Percentiles rank a stretch among this genome's conserved stretches.
Conservation (phyloP, 164 flowering plant species). For the Piper longum region DNA sequence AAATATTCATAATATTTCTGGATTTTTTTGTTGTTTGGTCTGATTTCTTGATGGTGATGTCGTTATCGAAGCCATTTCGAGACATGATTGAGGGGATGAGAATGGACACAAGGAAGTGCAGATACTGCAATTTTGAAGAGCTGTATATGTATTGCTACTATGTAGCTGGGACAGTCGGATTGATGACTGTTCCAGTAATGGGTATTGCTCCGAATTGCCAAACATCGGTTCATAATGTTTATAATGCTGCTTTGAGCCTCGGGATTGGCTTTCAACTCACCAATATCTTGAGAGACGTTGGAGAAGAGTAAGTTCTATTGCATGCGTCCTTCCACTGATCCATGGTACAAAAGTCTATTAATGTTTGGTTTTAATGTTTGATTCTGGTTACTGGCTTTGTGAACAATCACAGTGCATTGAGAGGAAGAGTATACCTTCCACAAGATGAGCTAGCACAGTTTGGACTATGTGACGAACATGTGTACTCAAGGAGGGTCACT, state of each 20-base stretch:
- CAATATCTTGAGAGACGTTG: slow-evolving; percentile 32
- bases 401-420: slow-evolving; percentile 28
- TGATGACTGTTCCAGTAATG: slow-evolving; percentile 76
- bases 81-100: slow-evolving; percentile 86
- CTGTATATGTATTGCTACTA: slow-evolving; percentile 71
- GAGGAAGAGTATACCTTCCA: slow-evolving; percentile 79
- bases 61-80: slow-evolving; percentile 37
- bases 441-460: slow-evolving; percentile 68
- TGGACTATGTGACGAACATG: slow-evolving; percentile 52
- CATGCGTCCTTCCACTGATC: not conserved
- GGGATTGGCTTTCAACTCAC: slow-evolving; percentile 76
- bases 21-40: not conserved
- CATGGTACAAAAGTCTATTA: no score
- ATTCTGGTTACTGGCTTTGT: not conserved
- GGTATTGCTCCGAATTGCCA: slow-evolving; percentile 52
- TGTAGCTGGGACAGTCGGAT: slow-evolving; percentile 73
- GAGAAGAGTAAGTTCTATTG: slow-evolving; percentile 52
- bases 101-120: slow-evolving; percentile 50
- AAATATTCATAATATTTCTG: not conserved
- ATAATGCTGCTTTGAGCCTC: slow-evolving; percentile 43
- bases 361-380: not conserved
- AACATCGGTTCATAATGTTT: slow-evolving; percentile 26
- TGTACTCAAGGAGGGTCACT: slow-evolving; percentile 39
- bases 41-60: not conserved
- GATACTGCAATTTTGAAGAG: slow-evolving; percentile 56